These are phyloP conservation scores for Chimonanthus salicifolius DNA, from an alignment of 164 flowering plant genomes.

Conservation along the genomic window DNA sequence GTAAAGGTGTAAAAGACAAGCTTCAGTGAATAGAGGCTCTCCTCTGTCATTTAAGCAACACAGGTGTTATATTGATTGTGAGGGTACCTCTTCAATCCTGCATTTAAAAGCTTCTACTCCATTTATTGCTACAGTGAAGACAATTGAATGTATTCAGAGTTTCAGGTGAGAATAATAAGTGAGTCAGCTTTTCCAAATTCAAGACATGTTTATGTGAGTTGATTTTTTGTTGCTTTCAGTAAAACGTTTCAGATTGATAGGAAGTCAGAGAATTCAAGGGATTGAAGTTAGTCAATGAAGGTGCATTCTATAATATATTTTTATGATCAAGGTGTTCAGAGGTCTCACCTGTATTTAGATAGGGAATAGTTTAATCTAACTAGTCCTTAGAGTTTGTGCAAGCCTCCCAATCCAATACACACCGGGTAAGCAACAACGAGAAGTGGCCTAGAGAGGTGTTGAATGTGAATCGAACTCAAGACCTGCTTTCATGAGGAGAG, in stretches of 20 bases:
- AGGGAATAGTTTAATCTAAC: too few relatives aligned
- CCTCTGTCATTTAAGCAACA: constrained; percentile 18
- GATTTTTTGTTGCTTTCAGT: neutral
- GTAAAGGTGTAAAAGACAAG: constrained; percentile 20
- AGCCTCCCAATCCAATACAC: too few relatives aligned
- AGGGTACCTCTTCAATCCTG: constrained; percentile 22
- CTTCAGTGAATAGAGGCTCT: neutral
- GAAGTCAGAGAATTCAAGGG: constrained; percentile 24
- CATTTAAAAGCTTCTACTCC: constrained; percentile 28
- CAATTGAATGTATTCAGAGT: constrained; percentile 21
- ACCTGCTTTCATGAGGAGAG: too few relatives aligned
- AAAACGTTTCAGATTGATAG: constrained; percentile 4
- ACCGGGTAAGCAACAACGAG: too few relatives aligned
- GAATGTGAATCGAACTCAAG: too few relatives aligned
- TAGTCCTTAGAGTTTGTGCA: too few relatives aligned
- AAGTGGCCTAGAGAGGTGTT: too few relatives aligned
- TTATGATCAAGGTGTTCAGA: too few relatives aligned
- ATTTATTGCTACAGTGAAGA: constrained; percentile 26
- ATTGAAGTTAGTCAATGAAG: constrained; percentile 9
- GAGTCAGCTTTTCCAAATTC: constrained; percentile 14
- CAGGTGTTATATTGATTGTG: constrained; percentile 22
- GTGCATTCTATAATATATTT: neutral
- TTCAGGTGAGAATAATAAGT: constrained; percentile 23
- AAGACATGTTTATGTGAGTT: constrained; percentile 11
- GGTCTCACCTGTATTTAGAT: too few relatives aligned